Evolutionary conservation across 108 stramenopile genomes (phyloP).

Genomic region (Schizochytrium sp.): DNA sequence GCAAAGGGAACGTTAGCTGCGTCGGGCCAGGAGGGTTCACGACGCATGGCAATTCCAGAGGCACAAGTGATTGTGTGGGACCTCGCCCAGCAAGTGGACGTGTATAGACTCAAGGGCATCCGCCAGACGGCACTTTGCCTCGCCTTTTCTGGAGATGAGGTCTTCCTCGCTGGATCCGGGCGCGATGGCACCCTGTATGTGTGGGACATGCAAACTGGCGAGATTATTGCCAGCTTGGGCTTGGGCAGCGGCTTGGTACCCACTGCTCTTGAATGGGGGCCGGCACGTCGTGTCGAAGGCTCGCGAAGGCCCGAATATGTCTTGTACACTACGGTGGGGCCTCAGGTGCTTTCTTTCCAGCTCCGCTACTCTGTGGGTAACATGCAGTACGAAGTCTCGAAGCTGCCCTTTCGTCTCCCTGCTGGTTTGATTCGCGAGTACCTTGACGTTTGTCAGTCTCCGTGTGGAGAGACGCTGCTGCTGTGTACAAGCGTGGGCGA

Average conservation of each 20-base stretch:
- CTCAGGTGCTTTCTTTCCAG: not conserved
- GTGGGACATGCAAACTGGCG: conserved; percentile 13
- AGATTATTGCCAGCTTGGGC: not conserved
- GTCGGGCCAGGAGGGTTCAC: not conserved
- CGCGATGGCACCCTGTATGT: not conserved
- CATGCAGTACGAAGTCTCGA: not conserved
- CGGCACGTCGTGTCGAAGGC: not conserved
- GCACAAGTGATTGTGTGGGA: conserved; percentile 1
- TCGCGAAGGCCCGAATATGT: not conserved
- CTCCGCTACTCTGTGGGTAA: not conserved
- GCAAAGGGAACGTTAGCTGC: not conserved
- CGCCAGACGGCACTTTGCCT: not conserved
- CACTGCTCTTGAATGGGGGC: not conserved
- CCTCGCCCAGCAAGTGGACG: not conserved
- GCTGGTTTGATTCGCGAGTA: not conserved
- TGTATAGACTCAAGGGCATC: not conserved
- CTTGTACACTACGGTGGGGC: not conserved
- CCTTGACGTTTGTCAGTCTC: not conserved
- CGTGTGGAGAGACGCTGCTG: not conserved
- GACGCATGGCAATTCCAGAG: not conserved
- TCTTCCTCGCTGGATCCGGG: not conserved
- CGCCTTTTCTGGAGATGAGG: not conserved
- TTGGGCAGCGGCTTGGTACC: not conserved
- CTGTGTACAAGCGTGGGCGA: conserved; percentile 1
- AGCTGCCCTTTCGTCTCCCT: not conserved